Conservation (phyloP, 495 filamentous ascomycete species). For the Aspergillus incahuasiensis region DNA sequence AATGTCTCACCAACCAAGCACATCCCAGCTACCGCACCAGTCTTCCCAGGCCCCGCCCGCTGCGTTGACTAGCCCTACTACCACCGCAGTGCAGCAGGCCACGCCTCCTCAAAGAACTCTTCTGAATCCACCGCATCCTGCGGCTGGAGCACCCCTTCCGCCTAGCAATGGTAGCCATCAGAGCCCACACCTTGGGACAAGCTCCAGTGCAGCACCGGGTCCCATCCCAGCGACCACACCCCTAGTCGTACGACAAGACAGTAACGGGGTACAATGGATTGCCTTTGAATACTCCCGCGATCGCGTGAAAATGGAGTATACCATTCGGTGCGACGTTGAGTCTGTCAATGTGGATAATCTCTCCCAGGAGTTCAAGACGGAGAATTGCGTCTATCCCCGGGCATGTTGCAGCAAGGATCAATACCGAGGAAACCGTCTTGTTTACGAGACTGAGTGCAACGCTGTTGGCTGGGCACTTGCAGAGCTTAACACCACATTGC, state of each 20-base stretch:
- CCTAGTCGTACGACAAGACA: conserved; percentile 88
- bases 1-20: conserved; percentile 63
- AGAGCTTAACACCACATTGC: conserved; percentile 81
- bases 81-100: conserved; percentile 45
- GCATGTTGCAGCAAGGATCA: conserved; percentile 94
- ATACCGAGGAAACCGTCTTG: conserved; percentile 88
- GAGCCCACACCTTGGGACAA: conserved; percentile 42
- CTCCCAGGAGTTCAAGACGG: conserved; percentile 83
- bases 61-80: conserved; percentile 28
- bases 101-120: conserved; percentile 34
- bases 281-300: conserved; percentile 98
- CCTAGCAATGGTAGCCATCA: conserved; percentile 45
- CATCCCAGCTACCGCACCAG: conserved; percentile 55
- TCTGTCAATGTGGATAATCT: conserved; percentile 88
- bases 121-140: conserved; percentile 39
- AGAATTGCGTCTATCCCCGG: conserved; percentile 96
- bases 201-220: conserved; percentile 92
- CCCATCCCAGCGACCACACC: conserved; percentile 98
- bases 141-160: conserved; percentile 51
- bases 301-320: conserved; percentile 98
- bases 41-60: conserved; percentile 38
- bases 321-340: conserved; percentile 95
- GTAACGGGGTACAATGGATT: conserved; percentile 98
- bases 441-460: conserved; percentile 98
- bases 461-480: conserved; percentile 96